Conservation (phyloP, 2,329 filamentous ascomycete genomes). For the Stagonosporopsis rhizophila region DNA sequence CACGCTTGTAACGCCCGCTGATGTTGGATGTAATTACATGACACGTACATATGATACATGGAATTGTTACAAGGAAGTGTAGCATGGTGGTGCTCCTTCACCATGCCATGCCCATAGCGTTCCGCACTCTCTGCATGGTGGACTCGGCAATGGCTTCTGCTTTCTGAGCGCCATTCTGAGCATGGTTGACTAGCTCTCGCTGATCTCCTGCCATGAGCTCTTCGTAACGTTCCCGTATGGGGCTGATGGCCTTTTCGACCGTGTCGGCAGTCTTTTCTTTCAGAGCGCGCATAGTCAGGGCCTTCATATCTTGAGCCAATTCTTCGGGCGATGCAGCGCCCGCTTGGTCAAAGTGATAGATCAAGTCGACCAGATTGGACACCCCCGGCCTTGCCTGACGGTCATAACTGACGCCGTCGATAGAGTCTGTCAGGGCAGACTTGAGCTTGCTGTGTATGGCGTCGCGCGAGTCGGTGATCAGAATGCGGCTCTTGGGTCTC, state of each 20-base stretch:
- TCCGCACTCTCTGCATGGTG: slow-evolving; percentile 52
- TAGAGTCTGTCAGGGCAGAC: slow-evolving; percentile 77
- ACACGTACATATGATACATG: slow-evolving; percentile 3
- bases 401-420: slow-evolving; percentile 74
- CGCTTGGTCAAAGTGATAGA: slow-evolving; percentile 69
- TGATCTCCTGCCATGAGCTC: slow-evolving; percentile 60
- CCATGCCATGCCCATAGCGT: slow-evolving; percentile 31
- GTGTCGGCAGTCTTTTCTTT: slow-evolving; percentile 70
- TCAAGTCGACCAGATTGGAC: slow-evolving; percentile 82
- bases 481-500: slow-evolving; percentile 76
- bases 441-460: slow-evolving; percentile 74
- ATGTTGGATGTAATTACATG: background rate
- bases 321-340: slow-evolving; percentile 50
- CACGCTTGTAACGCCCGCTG: too few species aligned
- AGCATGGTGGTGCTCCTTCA: background rate
- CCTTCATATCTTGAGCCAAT: slow-evolving; percentile 55
- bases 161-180: slow-evolving; percentile 64
- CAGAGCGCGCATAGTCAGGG: slow-evolving; percentile 62
- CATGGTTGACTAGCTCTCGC: slow-evolving; percentile 64
- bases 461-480: slow-evolving; percentile 74
- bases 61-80: background rate
- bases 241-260: slow-evolving; percentile 61
- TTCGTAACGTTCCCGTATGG: slow-evolving; percentile 65
- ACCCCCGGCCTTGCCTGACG: slow-evolving; percentile 75
- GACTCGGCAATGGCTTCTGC: slow-evolving; percentile 67